Evolutionary conservation across 2,329 filamentous ascomycete genomes (phyloP), one percentile per base, ranked within the genome.

Genomic region (Pestalotiopsis sp.): DNA sequence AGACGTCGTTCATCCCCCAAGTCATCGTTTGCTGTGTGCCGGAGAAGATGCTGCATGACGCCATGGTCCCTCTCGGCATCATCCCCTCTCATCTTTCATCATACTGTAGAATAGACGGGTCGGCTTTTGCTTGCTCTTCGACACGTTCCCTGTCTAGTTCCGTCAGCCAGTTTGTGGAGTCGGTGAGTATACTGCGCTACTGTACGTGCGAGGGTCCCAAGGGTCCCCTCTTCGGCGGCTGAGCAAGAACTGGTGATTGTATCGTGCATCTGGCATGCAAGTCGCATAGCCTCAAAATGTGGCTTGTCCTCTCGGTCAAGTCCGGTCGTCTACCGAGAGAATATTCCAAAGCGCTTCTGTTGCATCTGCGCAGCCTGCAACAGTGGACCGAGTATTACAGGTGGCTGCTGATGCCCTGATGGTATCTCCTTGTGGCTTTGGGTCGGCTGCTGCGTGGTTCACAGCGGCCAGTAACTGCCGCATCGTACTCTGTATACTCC

Each of bases 301-400:
- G 20, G 22, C 14, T 61, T 14, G 61, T 26, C 20, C 11, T 64
- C n/a, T 64, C 61, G 61, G 61, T 64, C 61, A 64, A 40, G 61
- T 64, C 61, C 61, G 61, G 30, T 9, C 30, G 30, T 48, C 38
- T 20, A 5, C 61, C 61, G 61, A 48, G 61, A 14, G 61, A 64
- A 64, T 38, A 24, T 64, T 64, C 58, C 24, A 61, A 61, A 61
- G 58, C 30, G 30, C 58, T 61, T 61, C 58, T 39, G 20, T 39
- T 26, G 22, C n/a, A 39, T 26, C 24, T n/a, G 58, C 58, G 5
- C 35, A 61, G 30, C 58, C 35, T 35, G 26, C 17, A n/a, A 38
- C 35, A 35, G 56, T 35, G 26, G 56, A 22, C 56, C 22, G 56
- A 58, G 26, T 58, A 35, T 11, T 26, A 22, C 22, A 58, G 3